A percentile compares a stretch with the other conserved stretches of the same genome.
These are phyloP conservation scores for Clarireedia monteithiana DNA, from an alignment of 2,329 filamentous ascomycete genomes.

Conservation along the genomic window DNA sequence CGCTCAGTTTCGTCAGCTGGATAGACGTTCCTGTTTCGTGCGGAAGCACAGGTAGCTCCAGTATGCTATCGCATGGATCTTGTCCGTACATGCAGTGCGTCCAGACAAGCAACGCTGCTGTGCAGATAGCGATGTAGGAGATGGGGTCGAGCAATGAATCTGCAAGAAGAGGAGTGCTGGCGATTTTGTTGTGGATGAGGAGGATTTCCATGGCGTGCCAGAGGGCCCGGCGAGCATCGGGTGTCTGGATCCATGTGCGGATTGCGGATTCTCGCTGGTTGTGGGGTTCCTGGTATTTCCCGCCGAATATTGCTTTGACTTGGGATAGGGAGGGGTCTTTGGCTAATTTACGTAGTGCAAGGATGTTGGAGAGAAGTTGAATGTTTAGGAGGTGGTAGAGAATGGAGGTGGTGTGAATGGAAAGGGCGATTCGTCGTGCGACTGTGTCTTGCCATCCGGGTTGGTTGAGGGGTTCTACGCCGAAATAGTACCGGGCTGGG, in stretches of 20 bases:
- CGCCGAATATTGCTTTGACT: neutral
- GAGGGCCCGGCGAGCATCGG: conserved; percentile 29
- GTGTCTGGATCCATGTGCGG: conserved; percentile 28
- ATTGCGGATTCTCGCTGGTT: conserved; percentile 18
- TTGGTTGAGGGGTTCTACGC: conserved; percentile 17
- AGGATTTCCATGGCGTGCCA: conserved; percentile 31
- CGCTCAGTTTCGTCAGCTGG: conserved; percentile 24
- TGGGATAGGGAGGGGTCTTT: conserved; percentile 11
- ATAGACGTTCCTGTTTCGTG: conserved; percentile 10
- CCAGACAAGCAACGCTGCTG: conserved; percentile 31
- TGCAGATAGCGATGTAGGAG: conserved; percentile 29
- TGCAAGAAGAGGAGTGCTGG: neutral
- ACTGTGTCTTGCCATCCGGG: conserved; percentile 15
- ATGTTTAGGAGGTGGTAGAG: conserved; percentile 33
- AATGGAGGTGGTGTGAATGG: conserved; percentile 30
- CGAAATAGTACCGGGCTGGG: conserved; percentile 19
- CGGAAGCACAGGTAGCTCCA: neutral
- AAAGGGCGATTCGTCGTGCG: conserved; percentile 24
- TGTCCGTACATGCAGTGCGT: conserved; percentile 29
- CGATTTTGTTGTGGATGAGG: conserved; percentile 10
- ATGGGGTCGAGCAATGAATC: conserved; percentile 28
- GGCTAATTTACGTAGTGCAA: conserved; percentile 26
- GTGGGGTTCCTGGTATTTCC: conserved; percentile 7
- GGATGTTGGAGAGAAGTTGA: conserved; percentile 32
- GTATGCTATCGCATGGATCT: conserved; percentile 20